Percentiles rank a stretch among this genome's conserved stretches.
phyloP scores from a whole-genome alignment of 176 grass and related monocot genomes.

The Hordeum vulgare region MorexV3_pseudomolecules_assembly NC_058521.1:463696328-463696827 shows the following conservation, averaged over 20 bases:
- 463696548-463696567: background rate
- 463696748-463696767: too few species aligned
- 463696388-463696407: background rate
- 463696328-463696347: conserved; percentile 85
- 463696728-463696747: too few species aligned
- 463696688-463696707: background rate
- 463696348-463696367: conserved; percentile 28
- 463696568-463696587: background rate
- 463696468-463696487: too few species aligned
- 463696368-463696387: background rate
- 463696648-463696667: background rate
- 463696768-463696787: too few species aligned
- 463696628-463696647: background rate
- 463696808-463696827: too few species aligned
- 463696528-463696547: background rate
- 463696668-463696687: background rate
- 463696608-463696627: background rate
- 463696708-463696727: too few species aligned
- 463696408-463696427: background rate
- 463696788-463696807: too few species aligned
- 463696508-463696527: background rate
- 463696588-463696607: background rate
- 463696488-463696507: background rate
- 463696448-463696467: background rate
- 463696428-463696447: background rate